Conservation (phyloP, 2,329 filamentous ascomycete genomes). For the Fusarium coicis region DNA sequence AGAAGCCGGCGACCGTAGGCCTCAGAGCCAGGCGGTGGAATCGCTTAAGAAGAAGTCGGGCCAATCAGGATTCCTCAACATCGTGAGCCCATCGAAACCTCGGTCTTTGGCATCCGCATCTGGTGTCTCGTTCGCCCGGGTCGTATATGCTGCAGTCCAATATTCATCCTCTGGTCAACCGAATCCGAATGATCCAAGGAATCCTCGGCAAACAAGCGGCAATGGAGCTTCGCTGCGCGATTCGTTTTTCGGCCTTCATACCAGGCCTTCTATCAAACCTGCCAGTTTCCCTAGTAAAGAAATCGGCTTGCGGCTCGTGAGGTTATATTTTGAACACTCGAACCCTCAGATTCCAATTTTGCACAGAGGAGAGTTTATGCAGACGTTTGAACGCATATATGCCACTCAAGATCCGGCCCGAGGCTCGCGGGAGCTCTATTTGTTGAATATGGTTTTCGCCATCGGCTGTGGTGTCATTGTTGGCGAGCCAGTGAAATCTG, state of each 20-base stretch:
- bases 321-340: conserved; percentile 93
- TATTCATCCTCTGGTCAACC: conserved; percentile 72
- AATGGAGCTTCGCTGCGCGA: conserved; percentile 87
- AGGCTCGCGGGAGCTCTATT: conserved; percentile 85
- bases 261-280: conserved; percentile 85
- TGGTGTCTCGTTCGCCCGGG: conserved; percentile 92
- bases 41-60: conserved; percentile 52
- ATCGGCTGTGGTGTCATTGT: conserved; percentile 95
- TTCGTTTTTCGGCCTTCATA: conserved; percentile 96
- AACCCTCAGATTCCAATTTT: conserved; percentile 96
- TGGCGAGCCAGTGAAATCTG: conserved; percentile 66
- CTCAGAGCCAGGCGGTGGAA: conserved; percentile 47
- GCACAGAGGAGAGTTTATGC: conserved; percentile 89
- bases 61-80: conserved; percentile 71
- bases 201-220: conserved; percentile 38
- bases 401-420: conserved; percentile 72
- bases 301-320: conserved; percentile 77
- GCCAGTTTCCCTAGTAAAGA: conserved; percentile 85
- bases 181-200: conserved; percentile 50
- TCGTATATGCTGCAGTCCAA: conserved; percentile 94
- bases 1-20: conserved; percentile 45
- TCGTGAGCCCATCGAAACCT: conserved; percentile 81
- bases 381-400: conserved; percentile 86
- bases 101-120: conserved; percentile 86
- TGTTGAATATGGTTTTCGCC: conserved; percentile 96